Conservation (phyloP, 106 monocot genomes). For the Acorus calamus region DNA sequence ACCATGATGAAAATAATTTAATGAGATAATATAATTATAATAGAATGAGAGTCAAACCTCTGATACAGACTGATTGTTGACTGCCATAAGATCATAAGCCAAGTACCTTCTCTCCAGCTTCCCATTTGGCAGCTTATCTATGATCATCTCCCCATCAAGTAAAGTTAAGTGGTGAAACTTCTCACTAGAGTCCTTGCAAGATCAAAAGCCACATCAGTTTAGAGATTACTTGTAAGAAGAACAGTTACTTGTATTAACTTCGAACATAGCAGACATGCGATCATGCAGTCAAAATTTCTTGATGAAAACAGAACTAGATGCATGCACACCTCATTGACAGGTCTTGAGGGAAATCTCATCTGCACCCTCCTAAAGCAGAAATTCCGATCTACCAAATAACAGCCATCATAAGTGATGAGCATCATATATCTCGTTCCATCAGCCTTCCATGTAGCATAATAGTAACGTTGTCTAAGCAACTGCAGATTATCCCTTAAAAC, state of each 20-base stretch:
- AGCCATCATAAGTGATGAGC: not conserved
- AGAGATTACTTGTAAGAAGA: too few species aligned
- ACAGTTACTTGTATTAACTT: too few species aligned
- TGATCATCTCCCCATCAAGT: constrained; percentile 98
- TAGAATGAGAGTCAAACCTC: constrained; percentile 43
- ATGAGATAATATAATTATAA: not conserved
- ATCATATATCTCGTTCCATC: constrained; percentile 6
- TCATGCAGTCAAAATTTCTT: too few species aligned
- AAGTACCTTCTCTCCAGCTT: constrained; percentile 84
- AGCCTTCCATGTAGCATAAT: constrained; percentile 6
- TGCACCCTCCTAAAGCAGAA: constrained; percentile 4
- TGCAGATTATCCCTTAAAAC: not conserved
- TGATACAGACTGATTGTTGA: constrained; percentile 46
- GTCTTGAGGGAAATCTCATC: not conserved
- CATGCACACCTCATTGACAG: not conserved
- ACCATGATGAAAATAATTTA: too few species aligned
- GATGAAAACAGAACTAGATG: too few species aligned
- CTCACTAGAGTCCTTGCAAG: constrained; percentile 8
- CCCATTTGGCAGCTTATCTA: constrained; percentile 60
- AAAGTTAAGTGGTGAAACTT: constrained; percentile 71
- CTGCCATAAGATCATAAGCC: constrained; percentile 83
- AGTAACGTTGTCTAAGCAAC: constrained; percentile 1
- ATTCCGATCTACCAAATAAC: not conserved
- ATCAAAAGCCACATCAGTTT: too few species aligned
- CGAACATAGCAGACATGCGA: too few species aligned